Base-by-base conservation (phyloP, 2,329 filamentous ascomycete species). In the Neospermospora avenae region DNA sequence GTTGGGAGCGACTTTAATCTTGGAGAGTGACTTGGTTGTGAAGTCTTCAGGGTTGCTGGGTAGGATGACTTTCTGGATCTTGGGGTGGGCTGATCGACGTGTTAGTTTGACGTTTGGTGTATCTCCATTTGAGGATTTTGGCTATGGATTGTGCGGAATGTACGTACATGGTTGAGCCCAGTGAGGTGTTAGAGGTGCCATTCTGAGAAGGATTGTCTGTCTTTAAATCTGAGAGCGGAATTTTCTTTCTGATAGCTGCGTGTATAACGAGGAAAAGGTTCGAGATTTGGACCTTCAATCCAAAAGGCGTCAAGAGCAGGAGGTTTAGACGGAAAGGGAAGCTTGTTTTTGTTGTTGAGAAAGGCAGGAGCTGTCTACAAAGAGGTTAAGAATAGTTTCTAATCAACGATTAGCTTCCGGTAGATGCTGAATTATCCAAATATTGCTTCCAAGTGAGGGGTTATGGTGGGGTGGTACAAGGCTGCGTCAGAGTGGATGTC, bases 11-110 rank as follows among this genome's bases (percentile, higher is more conserved):
- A 88, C 75, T 18, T 76, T 67, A 59, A 83, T 74, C 63, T 75
- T 80, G 42, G 84, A 85, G 64, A 84, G 70, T 69, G 83, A 85
- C 74, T 84, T 85, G 63, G 84, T 83, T 63, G 80, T 81, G 74
- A 83, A 87, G 13, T 70, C 69, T 62, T 77, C 74, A 57, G 59
- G 39, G 25, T 79, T 75, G 71, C 80, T 74, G 55, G 55, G 55
- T 67, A 71, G 57, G 65, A 84, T 72, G 68, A 87, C 83, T 61
- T 84, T 75, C 69, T 85, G 83, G 66, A 85, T 74, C 46, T 76
- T 71, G 11, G 83, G 80, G 73, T 87, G 84, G 39, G 84, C 39
- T 42, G 16, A n/a, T 8, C 7, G n/a, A 42, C 4, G 16, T 3
- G n/a, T 42, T 42, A 42, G 18, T 42, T 1, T 20, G 18, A 6